Evolutionary conservation across 1,284 basidiomycete genomes (phyloP).

Genomic region (Cryptococcus jaspeensis): DNA sequence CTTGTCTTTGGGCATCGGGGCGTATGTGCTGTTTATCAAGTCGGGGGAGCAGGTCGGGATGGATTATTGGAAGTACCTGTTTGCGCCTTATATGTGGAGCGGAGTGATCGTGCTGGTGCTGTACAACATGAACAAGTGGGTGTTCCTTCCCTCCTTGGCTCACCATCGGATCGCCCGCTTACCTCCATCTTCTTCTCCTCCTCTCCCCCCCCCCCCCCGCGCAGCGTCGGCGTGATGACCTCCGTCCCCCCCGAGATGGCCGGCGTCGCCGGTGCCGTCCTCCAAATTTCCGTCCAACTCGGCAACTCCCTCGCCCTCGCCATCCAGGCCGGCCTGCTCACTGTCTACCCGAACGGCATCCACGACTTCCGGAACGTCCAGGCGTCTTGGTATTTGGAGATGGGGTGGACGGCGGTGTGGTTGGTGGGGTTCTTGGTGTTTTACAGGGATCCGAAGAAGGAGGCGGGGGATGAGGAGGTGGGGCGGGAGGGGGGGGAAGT

Average conservation of each 20-base stretch:
- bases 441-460: conserved; percentile 18
- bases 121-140: conserved; percentile 25
- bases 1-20: conserved; percentile 21
- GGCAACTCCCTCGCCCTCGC: conserved; percentile 40
- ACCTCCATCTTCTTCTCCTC: conserved; percentile 3
- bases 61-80: conserved; percentile 42
- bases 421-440: conserved; percentile 34
- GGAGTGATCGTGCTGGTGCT: conserved; percentile 34
- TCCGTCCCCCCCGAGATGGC: conserved; percentile 33
- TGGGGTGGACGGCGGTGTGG: conserved; percentile 42
- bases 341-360: conserved; percentile 33
- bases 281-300: conserved; percentile 43
- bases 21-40: conserved; percentile 33
- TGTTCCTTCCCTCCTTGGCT: neutral
- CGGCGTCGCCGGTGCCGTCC: conserved; percentile 42
- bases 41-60: conserved; percentile 19
- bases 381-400: conserved; percentile 38
- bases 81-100: conserved; percentile 34
- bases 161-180: neutral
- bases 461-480: neutral
- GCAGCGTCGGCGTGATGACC: conserved; percentile 41
- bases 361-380: conserved; percentile 35
- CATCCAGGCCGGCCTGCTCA: conserved; percentile 45
- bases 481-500: too few species aligned
- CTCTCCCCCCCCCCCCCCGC: too few species aligned